These are phyloP conservation scores for Sphaerulina populicola DNA, from an alignment of 2,329 filamentous ascomycete species.

Conservation along the genomic window DNA sequence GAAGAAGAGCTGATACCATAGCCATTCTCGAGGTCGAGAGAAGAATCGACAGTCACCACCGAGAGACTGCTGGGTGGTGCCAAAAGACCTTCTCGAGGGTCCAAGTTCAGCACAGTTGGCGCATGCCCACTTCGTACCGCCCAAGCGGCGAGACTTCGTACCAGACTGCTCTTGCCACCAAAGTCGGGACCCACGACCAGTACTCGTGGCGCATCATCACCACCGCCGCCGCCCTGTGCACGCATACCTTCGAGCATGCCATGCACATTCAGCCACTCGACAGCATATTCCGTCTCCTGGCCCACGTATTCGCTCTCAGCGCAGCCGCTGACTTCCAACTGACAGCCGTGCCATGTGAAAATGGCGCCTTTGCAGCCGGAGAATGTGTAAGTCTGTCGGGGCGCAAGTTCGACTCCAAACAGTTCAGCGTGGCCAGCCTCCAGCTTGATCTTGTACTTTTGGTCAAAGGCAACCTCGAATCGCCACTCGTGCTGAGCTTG, in stretches of 20 bases:
- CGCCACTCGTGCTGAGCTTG: conserved; percentile 41
- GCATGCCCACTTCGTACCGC: conserved; percentile 75
- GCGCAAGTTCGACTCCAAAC: conserved; percentile 87
- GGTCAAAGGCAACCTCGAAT: conserved; percentile 34
- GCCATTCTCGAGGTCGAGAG: conserved; percentile 73
- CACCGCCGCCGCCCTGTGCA: too few relatives aligned
- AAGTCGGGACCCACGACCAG: conserved; percentile 71
- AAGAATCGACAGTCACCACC: conserved; percentile 74
- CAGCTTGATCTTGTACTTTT: conserved; percentile 47
- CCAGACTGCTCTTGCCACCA: conserved; percentile 56
- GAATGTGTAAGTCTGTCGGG: conserved; percentile 71
- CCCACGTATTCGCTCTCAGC: conserved; percentile 60
- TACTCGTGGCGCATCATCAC: conserved; percentile 57
- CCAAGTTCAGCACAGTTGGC: conserved; percentile 72
- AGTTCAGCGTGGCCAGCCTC: conserved; percentile 78
- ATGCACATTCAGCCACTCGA: conserved; percentile 75
- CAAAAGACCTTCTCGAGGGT: conserved; percentile 60
- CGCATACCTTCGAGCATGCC: conserved; percentile 66
- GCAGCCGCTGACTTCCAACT: conserved; percentile 67
- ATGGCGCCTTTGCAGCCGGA: conserved; percentile 76
- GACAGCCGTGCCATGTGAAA: conserved; percentile 85
- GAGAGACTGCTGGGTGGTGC: conserved; percentile 65
- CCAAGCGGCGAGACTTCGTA: conserved; percentile 59
- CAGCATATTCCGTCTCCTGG: conserved; percentile 68
- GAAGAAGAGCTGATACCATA: conserved; percentile 89